A percentile compares a stretch with the other conserved stretches of the same genome.
Conservation (phyloP, 2,329 filamentous ascomycete genomes). For the Cordyceps fumosorosea region DNA sequence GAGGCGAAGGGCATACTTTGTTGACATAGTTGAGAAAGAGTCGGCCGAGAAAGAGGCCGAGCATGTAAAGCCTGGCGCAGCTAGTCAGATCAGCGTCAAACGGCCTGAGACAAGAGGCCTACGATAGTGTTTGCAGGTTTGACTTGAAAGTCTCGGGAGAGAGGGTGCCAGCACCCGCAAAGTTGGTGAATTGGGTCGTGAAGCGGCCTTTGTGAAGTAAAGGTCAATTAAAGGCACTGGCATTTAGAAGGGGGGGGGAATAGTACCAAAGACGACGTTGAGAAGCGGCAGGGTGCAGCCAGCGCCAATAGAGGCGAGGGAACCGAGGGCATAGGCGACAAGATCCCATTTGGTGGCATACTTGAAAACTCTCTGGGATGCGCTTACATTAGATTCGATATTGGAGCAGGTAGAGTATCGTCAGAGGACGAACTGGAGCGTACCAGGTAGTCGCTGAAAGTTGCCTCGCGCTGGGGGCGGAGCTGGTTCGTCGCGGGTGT, state of each 20-base stretch:
- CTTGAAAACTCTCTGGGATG: conserved; percentile 39
- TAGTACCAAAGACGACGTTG: conserved; percentile 51
- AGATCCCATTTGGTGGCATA: conserved; percentile 50
- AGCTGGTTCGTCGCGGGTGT: conserved; percentile 15
- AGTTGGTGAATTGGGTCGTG: conserved; percentile 26
- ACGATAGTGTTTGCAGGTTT: conserved; percentile 14
- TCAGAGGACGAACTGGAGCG: neutral
- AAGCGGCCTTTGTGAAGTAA: conserved; percentile 42
- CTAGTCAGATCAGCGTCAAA: conserved; percentile 11
- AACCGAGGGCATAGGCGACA: conserved; percentile 39
- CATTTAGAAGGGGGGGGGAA: neutral
- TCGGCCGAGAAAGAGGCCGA: conserved; percentile 63
- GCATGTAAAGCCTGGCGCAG: conserved; percentile 52
- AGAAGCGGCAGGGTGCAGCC: conserved; percentile 52
- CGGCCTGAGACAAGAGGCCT: neutral
- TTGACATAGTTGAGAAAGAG: conserved; percentile 57
- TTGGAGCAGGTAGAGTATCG: neutral
- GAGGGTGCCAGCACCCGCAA: conserved; percentile 7
- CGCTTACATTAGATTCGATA: neutral
- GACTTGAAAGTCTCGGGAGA: conserved; percentile 31
- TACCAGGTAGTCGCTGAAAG: conserved; percentile 34
- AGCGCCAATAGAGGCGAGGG: conserved; percentile 43
- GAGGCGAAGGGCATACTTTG: conserved; percentile 30
- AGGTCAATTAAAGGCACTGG: conserved; percentile 18
- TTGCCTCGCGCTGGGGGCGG: conserved; percentile 36